A percentile compares a stretch with the other conserved stretches of the same genome.
Conservation (phyloP, 768 basidiomycete genomes). For the Austroboletus eburneus region DNA sequence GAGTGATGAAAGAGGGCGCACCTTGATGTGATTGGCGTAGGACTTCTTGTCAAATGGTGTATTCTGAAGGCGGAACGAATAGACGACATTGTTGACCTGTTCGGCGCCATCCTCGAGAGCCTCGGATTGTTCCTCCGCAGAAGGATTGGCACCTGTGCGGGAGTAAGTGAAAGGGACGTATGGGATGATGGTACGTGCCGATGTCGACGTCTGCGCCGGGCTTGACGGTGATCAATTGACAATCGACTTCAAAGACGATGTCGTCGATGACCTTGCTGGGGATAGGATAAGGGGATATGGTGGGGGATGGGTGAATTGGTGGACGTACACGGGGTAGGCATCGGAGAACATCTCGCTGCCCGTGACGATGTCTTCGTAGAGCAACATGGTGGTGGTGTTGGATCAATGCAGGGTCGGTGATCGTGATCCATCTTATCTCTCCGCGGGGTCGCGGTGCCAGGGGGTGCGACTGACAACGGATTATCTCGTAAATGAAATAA, state of each 20-base stretch:
- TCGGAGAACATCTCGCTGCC: conserved; percentile 93
- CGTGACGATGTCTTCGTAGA: conserved; percentile 69
- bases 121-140: conserved; percentile 82
- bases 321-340: conserved; percentile 77
- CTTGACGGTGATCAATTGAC: conserved; percentile 64
- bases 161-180: conserved; percentile 6
- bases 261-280: conserved; percentile 71
- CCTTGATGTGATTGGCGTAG: conserved; percentile 84
- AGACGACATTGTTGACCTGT: conserved; percentile 83
- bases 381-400: conserved; percentile 52
- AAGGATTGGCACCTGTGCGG: conserved; percentile 81
- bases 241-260: conserved; percentile 86
- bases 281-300: conserved; percentile 6
- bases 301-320: not conserved
- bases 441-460: no score
- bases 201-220: conserved; percentile 82
- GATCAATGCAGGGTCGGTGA: conserved; percentile 3
- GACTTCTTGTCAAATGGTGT: conserved; percentile 89
- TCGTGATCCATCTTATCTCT: conserved; percentile 16
- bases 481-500: no score
- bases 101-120: conserved; percentile 71
- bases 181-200: conserved; percentile 43
- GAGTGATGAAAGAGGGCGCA: not conserved
- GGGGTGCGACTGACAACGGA: no score
- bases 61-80: conserved; percentile 84